Percentiles rank a stretch among this genome's conserved stretches.
These are phyloP conservation scores for Saksenaea vasiformis DNA, from an alignment of 371 early-diverging fungal species.

Conservation along the genomic window DNA sequence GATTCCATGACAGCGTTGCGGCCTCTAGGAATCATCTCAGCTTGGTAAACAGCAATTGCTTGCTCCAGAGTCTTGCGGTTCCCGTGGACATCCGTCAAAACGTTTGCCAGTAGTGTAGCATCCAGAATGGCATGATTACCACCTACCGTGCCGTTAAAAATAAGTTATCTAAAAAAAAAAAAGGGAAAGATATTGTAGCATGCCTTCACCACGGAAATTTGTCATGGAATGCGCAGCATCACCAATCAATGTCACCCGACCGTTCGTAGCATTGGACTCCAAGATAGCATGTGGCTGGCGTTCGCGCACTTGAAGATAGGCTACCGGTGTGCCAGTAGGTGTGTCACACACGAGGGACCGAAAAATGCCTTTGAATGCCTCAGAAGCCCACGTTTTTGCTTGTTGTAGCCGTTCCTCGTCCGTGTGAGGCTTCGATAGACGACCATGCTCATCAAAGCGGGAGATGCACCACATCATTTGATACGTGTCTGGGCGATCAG, in stretches of 20 bases:
- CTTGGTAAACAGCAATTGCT: slow-evolving; percentile 9
- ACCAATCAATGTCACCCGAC: slow-evolving; percentile 20
- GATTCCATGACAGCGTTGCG: slow-evolving; percentile 10
- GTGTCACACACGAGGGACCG: slow-evolving; percentile 5
- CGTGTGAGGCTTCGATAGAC: background rate
- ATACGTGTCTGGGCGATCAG: background rate
- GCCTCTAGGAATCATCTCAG: slow-evolving; percentile 14
- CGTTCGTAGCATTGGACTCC: background rate
- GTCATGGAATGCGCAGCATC: slow-evolving; percentile 33
- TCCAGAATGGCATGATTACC: slow-evolving; percentile 21
- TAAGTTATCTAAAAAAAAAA: background rate
- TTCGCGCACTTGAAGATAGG: slow-evolving; percentile 14
- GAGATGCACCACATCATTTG: slow-evolving; percentile 15
- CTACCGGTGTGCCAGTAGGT: background rate
- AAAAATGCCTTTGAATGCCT: background rate
- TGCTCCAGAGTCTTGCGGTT: background rate
- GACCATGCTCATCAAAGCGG: background rate
- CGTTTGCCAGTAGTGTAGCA: slow-evolving; percentile 9
- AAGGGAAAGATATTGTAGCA: no score
- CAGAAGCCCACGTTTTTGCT: slow-evolving; percentile 8
- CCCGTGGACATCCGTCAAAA: background rate
- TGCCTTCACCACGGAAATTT: slow-evolving; percentile 27
- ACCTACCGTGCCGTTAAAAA: background rate
- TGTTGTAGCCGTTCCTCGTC: slow-evolving; percentile 7
- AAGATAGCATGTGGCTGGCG: slow-evolving; percentile 11